These are phyloP conservation scores for Yamadazyma conglobata DNA, from an alignment of 1,139 yeast species.

Conservation along the genomic window DNA sequence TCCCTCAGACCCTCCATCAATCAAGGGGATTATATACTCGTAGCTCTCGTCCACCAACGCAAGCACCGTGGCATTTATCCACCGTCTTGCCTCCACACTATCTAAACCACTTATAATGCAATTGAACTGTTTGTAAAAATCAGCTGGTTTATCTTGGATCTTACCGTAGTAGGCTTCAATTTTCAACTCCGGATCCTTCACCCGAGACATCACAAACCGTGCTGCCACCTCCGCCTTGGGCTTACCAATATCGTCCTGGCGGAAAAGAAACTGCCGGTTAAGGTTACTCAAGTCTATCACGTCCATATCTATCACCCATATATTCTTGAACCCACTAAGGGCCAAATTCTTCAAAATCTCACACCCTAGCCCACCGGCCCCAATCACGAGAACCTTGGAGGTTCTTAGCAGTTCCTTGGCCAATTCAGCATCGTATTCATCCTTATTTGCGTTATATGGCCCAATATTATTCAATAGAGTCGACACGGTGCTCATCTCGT, in stretches of 20 bases:
- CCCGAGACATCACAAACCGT: slow-evolving; percentile 47
- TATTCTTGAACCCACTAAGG: slow-evolving; percentile 66
- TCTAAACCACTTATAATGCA: slow-evolving; percentile 87
- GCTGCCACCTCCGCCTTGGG: slow-evolving; percentile 84
- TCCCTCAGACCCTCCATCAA: slow-evolving; percentile 97
- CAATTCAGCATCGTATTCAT: slow-evolving; percentile 27
- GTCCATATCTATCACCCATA: slow-evolving; percentile 92
- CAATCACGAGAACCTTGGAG: slow-evolving; percentile 55
- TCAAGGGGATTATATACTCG: slow-evolving; percentile 65
- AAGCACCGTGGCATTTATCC: slow-evolving; percentile 80
- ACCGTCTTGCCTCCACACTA: slow-evolving; percentile 84
- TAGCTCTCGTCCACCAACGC: slow-evolving; percentile 52
- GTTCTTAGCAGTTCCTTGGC: slow-evolving; percentile 25
- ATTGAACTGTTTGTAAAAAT: slow-evolving; percentile 66
- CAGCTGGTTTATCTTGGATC: slow-evolving; percentile 67
- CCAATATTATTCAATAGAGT: slow-evolving; percentile 20
- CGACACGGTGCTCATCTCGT: too few relatives aligned
- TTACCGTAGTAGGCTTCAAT: slow-evolving; percentile 61
- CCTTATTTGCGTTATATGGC: slow-evolving; percentile 42
- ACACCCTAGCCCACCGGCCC: slow-evolving; percentile 97
- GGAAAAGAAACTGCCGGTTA: slow-evolving; percentile 84
- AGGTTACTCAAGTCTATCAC: slow-evolving; percentile 87
- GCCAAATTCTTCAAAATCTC: slow-evolving; percentile 85
- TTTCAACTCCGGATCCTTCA: slow-evolving; percentile 38
- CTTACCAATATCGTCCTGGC: slow-evolving; percentile 69